Evolutionary conservation across 768 basidiomycete species (phyloP).

Genomic region (Candolleomyces eurysporus): DNA sequence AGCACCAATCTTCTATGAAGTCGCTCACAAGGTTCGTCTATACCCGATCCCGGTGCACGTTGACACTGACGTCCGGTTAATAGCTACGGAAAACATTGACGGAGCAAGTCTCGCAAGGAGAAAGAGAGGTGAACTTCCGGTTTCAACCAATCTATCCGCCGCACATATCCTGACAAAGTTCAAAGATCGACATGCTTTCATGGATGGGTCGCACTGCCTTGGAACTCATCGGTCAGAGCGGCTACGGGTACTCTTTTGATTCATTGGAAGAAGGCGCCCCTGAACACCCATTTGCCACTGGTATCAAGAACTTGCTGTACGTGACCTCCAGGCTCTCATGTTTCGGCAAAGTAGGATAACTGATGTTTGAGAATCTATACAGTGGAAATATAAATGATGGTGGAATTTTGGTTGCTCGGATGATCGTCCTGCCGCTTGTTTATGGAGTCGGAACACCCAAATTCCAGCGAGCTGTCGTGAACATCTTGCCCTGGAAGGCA

Average conservation of each 20-base stretch:
- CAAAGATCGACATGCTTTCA: constrained; percentile 28
- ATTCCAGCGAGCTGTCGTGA: constrained; percentile 32
- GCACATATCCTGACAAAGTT: neutral
- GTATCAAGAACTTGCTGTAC: constrained; percentile 33
- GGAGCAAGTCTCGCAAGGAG: neutral
- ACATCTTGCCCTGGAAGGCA: constrained; percentile 29
- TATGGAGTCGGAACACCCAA: constrained; percentile 21
- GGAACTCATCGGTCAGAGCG: constrained; percentile 49
- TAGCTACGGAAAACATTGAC: constrained; percentile 11
- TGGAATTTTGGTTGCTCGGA: constrained; percentile 11
- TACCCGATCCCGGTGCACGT: constrained; percentile 8
- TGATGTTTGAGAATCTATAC: constrained; percentile 4
- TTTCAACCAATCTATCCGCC: neutral
- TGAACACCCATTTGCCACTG: constrained; percentile 27
- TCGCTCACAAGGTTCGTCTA: constrained; percentile 25
- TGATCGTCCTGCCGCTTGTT: constrained; percentile 15
- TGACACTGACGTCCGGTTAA: constrained; percentile 22
- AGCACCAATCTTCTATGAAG: constrained; percentile 37
- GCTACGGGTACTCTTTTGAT: constrained; percentile 44
- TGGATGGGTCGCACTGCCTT: constrained; percentile 46
- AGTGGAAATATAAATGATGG: constrained; percentile 2
- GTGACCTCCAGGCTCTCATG: constrained; percentile 7
- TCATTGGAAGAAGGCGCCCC: constrained; percentile 27
- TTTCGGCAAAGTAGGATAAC: neutral
- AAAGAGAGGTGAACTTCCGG: constrained; percentile 12